Base-by-base conservation (phyloP, 2,329 filamentous ascomycete species). In the Kalaharituber pfeilii region DNA sequence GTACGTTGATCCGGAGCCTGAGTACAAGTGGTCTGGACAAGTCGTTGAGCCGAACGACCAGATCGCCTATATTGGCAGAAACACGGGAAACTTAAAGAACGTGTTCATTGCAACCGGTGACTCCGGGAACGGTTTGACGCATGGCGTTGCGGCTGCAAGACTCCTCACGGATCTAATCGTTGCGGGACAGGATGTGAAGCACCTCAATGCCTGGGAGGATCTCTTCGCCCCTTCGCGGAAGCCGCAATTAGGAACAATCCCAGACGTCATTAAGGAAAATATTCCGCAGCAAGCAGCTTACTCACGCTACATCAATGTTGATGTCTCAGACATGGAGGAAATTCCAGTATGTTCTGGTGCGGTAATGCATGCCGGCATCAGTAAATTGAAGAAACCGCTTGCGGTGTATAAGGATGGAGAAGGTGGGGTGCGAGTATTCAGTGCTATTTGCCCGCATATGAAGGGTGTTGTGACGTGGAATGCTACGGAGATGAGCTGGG, bases 11-110 rank as follows among this genome's bases (percentile, higher is more conserved):
- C n/a, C n/a, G 0, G 63, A 66, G 2, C 68, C 74, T 6, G 76
- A 78, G 56, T 79, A 77, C 66, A 67, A 67, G 20, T 79, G 75
- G 75, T 75, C 72, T 29, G 75, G 76, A 0, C 76, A 79, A 64
- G 69, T 79, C 44, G 72, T 73, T 59, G 75, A 79, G 57, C 74
- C 75, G 0, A 69, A 72, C 9, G 75, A 79, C 59, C 71, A 69
- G 62, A 69, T 78, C 68, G 75, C 70, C 0, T 78, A 73, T 56
- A 76, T 78, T 50, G 76, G 76, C 26, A 71, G 70, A 58, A 77
- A 78, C 60, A 72, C 74, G 52, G 74, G 73, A 11, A 24, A 20
- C 9, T 68, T 65, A 11, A 69, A 73, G 33, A 71, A 72, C 61
- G 71, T 72, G 2, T 79, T 73, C 57, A 69, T 79, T 39, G 67